A percentile compares a stretch with the other conserved stretches of the same genome.
Conservation (phyloP, 768 basidiomycete species). For the Trametes villosa region DNA sequence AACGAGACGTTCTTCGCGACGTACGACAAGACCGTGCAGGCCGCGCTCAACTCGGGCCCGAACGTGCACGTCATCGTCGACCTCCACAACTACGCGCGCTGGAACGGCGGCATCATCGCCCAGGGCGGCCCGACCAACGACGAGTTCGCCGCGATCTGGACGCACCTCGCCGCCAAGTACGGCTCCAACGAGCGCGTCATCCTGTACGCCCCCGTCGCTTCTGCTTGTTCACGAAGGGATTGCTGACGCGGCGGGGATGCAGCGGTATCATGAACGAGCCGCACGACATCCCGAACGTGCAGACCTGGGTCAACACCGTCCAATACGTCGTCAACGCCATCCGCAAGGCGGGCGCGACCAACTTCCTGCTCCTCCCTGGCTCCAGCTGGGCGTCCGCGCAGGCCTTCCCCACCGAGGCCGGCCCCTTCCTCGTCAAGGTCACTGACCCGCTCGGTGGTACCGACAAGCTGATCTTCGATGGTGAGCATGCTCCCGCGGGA, state of each 20-base stretch:
- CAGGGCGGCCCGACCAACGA: slow-evolving; percentile 49
- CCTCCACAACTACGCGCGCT: slow-evolving; percentile 63
- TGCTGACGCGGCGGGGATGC: slow-evolving; percentile 12
- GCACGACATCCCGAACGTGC: slow-evolving; percentile 45
- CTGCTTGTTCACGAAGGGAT: background rate
- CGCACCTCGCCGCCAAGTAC: slow-evolving; percentile 45
- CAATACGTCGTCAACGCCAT: slow-evolving; percentile 48
- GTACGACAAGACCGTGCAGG: slow-evolving; percentile 55
- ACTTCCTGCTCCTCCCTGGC: slow-evolving; percentile 50
- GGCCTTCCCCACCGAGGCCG: slow-evolving; percentile 44
- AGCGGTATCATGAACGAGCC: slow-evolving; percentile 53
- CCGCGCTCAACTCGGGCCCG: slow-evolving; percentile 44
- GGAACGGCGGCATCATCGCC: slow-evolving; percentile 50
- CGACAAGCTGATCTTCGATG: slow-evolving; percentile 47
- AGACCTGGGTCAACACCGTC: slow-evolving; percentile 40
- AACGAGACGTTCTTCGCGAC: slow-evolving; percentile 42
- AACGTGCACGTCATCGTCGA: slow-evolving; percentile 55
- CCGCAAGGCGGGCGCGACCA: slow-evolving; percentile 46
- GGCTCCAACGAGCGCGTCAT: slow-evolving; percentile 41
- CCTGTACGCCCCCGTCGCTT: slow-evolving; percentile 32
- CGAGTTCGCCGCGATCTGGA: slow-evolving; percentile 47
- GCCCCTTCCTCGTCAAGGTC: slow-evolving; percentile 44
- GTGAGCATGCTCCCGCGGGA: slow-evolving; percentile 21
- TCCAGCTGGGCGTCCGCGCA: slow-evolving; percentile 45
- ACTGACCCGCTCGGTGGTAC: slow-evolving; percentile 46